Evolutionary conservation across 2,329 filamentous ascomycete genomes (phyloP).

Genomic region (Fusarium sp.): DNA sequence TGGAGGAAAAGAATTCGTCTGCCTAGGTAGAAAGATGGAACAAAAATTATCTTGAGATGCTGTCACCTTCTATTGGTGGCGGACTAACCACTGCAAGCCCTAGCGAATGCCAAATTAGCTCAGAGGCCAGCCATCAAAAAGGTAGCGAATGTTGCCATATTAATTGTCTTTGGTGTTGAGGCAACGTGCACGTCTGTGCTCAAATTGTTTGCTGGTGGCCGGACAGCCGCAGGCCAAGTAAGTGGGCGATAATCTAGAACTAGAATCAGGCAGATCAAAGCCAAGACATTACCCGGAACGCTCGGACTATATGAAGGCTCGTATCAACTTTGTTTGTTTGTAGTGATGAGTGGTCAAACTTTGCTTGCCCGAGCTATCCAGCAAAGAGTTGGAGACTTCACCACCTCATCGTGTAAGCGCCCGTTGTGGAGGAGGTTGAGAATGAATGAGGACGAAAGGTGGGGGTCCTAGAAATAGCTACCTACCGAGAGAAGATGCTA

Average conservation of each 20-base stretch:
- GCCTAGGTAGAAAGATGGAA: conserved; percentile 38
- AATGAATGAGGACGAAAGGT: background rate
- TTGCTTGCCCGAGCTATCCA: background rate
- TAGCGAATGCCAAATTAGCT: conserved; percentile 16
- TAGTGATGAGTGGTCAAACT: background rate
- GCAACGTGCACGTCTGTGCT: conserved; percentile 21
- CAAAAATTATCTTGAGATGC: background rate
- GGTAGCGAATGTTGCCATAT: background rate
- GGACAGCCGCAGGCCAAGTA: conserved; percentile 37
- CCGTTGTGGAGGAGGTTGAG: conserved; percentile 20
- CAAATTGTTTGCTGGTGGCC: conserved; percentile 24
- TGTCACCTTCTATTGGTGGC: conserved; percentile 11
- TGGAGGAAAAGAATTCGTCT: conserved; percentile 40
- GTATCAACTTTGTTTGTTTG: background rate
- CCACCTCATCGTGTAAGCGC: conserved; percentile 16
- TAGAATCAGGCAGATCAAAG: conserved; percentile 18
- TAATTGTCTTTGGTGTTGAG: conserved; percentile 23
- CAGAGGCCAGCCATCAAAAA: conserved; percentile 3
- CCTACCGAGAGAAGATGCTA: conserved; percentile 26
- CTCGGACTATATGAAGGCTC: conserved; percentile 23
- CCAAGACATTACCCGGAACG: conserved; percentile 30
- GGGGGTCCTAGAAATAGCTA: conserved; percentile 35
- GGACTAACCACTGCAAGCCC: conserved; percentile 41
- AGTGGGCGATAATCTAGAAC: conserved; percentile 35
- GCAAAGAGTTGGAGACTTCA: conserved; percentile 11